Base-by-base conservation (phyloP, 2,329 filamentous ascomycete genomes). In the Dothidotthia symphoricarpi region DNA sequence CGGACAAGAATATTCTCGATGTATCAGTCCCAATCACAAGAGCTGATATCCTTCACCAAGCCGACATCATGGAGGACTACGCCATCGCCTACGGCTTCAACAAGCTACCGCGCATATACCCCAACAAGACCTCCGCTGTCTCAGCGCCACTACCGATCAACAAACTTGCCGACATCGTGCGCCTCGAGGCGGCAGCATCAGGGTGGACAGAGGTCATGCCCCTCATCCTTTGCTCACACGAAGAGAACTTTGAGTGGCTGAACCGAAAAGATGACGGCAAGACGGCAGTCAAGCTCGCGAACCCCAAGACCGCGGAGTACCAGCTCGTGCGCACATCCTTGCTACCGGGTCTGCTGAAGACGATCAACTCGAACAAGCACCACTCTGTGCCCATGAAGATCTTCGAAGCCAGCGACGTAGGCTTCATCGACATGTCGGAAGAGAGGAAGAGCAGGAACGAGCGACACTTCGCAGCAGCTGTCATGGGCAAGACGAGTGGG, bases 51-150 rank as follows among this genome's bases (percentile, higher is more conserved):
- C 82, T 98, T 22, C 93, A 98, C 69, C 86, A 96, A 63, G 94
- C 89, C 57, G 93, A 98, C 65, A 87, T 98, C 53, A 98, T 98
- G 91, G 93, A 98, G 72, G 94, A 98, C 64, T 83, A 94, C 14
- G 93, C 89, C 27, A 93, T 98, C 50, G 89, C 88, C 36, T 96
- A 97, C 67, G 93, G 94, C 51, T 98, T 95, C 79, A 98, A 98
- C 76, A 88, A 86, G 48, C 83, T 98, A 13, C 90, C 91, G 1
- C 84, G 89, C 35, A 82, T 85, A 32, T 88, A 91, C 60, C 89
- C 90, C 7, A 89, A 83, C 68, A 90, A 89, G 62, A 85, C 86
- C 16, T 86, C 85, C 38, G 93, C 88, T 5, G 82, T 96, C 45
- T 94, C 88, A 31, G 85, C 88, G 40, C 88, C 90, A 8, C 77